Conservation (phyloP, 2,329 filamentous ascomycete genomes). For the Claviceps fusiformis region DNA sequence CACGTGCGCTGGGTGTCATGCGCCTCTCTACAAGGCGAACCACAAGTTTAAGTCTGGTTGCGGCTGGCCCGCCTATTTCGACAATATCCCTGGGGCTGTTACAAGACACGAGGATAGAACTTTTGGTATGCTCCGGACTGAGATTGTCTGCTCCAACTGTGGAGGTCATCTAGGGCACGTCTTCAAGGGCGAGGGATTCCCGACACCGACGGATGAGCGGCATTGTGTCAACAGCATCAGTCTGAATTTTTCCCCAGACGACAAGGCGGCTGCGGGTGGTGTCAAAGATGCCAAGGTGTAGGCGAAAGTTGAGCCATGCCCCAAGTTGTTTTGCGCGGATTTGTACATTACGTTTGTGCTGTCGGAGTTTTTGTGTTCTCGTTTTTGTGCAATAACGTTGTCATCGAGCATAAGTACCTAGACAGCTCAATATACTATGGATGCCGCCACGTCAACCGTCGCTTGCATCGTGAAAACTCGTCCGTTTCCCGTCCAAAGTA, state of each 20-base stretch:
- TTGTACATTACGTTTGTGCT: too few species aligned
- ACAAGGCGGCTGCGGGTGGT: constrained; percentile 29
- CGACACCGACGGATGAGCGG: constrained; percentile 82
- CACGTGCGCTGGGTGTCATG: constrained; percentile 70
- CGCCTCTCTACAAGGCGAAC: constrained; percentile 80
- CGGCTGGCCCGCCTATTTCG: constrained; percentile 97
- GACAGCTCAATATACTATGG: too few species aligned
- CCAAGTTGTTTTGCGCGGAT: too few species aligned
- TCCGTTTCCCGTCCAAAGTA: too few species aligned
- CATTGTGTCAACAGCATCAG: constrained; percentile 95
- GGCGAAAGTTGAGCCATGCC: not conserved
- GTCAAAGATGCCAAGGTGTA: constrained; percentile 25
- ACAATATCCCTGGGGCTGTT: constrained; percentile 84
- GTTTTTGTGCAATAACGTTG: too few species aligned
- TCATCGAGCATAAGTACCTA: too few species aligned
- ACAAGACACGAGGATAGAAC: constrained; percentile 63
- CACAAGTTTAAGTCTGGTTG: constrained; percentile 97
- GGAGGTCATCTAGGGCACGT: constrained; percentile 92
- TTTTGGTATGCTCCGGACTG: constrained; percentile 73
- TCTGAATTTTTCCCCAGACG: constrained; percentile 63
- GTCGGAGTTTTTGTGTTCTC: too few species aligned
- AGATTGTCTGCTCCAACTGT: constrained; percentile 91
- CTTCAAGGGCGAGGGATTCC: constrained; percentile 77
- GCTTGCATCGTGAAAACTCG: too few species aligned
- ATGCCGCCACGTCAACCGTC: too few species aligned